phyloP scores from a whole-genome alignment of 2,329 filamentous ascomycete species.

The Lecanicillium sp. region DNA sequence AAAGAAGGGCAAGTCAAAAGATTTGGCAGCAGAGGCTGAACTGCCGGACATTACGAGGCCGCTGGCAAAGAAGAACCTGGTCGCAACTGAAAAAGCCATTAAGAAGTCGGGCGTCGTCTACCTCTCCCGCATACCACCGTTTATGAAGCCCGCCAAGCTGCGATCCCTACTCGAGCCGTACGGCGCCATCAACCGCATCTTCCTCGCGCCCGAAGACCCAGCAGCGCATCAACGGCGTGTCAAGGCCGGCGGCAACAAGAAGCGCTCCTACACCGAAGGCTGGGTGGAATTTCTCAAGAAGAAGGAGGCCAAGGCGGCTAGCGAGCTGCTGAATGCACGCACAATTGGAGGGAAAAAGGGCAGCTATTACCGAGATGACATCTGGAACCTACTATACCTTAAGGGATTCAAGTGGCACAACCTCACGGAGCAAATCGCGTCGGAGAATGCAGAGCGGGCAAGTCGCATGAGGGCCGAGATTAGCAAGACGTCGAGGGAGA shows the following conservation, averaged over 20 bases:
- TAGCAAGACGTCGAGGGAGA: slow-evolving; percentile 66
- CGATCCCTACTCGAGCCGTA: slow-evolving; percentile 68
- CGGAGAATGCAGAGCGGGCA: slow-evolving; percentile 72
- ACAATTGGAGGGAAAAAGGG: slow-evolving; percentile 80
- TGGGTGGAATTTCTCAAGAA: slow-evolving; percentile 81
- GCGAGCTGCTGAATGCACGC: slow-evolving; percentile 67
- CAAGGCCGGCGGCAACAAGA: slow-evolving; percentile 72
- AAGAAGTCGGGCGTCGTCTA: slow-evolving; percentile 76
- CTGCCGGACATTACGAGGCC: slow-evolving; percentile 41
- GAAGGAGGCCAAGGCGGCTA: slow-evolving; percentile 67
- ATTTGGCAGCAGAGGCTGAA: slow-evolving; percentile 2
- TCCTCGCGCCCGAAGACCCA: slow-evolving; percentile 70
- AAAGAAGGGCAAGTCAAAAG: slow-evolving; percentile 15
- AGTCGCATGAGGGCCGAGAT: slow-evolving; percentile 74
- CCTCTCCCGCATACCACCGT: slow-evolving; percentile 75
- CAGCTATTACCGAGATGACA: slow-evolving; percentile 74
- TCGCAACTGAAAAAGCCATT: slow-evolving; percentile 55
- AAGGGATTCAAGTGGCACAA: slow-evolving; percentile 78
- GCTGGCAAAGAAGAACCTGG: slow-evolving; percentile 60
- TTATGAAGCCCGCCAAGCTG: slow-evolving; percentile 78
- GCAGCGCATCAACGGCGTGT: slow-evolving; percentile 58
- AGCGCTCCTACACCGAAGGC: slow-evolving; percentile 72
- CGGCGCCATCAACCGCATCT: slow-evolving; percentile 69
- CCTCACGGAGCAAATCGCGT: slow-evolving; percentile 68
- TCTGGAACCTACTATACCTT: slow-evolving; percentile 79